These are phyloP conservation scores for Casuarina cunninghamiana DNA, from an alignment of 306 rosid genomes.

Conservation along the genomic window DNA sequence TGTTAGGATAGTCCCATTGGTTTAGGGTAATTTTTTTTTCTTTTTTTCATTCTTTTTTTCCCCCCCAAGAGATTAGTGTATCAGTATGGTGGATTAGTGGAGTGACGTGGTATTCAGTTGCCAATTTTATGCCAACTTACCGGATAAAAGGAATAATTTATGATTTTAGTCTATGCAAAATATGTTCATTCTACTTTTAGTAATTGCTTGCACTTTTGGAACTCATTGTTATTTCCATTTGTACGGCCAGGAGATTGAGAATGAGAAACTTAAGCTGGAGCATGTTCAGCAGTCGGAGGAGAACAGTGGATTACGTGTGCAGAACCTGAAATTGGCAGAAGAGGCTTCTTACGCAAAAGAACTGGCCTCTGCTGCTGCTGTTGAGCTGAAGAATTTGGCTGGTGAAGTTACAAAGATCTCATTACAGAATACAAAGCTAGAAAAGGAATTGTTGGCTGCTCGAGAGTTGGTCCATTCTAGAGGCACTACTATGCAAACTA, in stretches of 20 bases:
- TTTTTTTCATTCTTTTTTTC: not conserved
- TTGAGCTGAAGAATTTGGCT: slow-evolving; percentile 95
- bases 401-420: slow-evolving; percentile 97
- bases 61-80: not conserved
- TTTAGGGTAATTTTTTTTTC: not conserved
- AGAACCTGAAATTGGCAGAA: slow-evolving; percentile 94
- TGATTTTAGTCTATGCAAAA: not conserved
- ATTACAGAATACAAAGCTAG: slow-evolving; percentile 76
- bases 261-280: slow-evolving; percentile 85
- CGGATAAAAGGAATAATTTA: not conserved
- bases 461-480: slow-evolving; percentile 74
- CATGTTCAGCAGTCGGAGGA: slow-evolving; percentile 88
- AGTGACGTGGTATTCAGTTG: not conserved
- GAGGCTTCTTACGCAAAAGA: slow-evolving; percentile 99
- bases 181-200: slow-evolving; percentile 10
- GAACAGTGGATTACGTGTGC: slow-evolving; percentile 88
- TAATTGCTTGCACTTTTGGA: slow-evolving; percentile 7
- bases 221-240: slow-evolving; percentile 22
- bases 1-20: no score
- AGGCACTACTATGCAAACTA: slow-evolving; percentile 42
- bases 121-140: not conserved
- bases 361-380: slow-evolving; percentile 98
- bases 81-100: not conserved
- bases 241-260: slow-evolving; percentile 72
- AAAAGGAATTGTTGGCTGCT: slow-evolving; percentile 77